Evolutionary conservation across 2,329 filamentous ascomycete genomes (phyloP), one percentile per base, ranked within the genome.

Genomic region (Fusarium sp.): DNA sequence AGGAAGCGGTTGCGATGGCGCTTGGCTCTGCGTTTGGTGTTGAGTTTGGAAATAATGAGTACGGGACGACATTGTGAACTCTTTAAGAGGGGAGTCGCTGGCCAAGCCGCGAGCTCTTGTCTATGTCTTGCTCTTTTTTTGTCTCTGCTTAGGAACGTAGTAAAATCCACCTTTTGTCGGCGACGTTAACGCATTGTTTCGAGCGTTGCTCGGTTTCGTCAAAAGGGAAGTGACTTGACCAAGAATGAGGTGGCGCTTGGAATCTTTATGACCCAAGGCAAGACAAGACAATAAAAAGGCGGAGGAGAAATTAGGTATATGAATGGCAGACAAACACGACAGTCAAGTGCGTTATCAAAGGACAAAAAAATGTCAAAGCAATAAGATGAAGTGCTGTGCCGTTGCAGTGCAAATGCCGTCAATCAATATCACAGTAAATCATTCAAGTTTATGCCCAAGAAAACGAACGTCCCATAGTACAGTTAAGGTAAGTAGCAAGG

Each of bases 31-130:
- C 30, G 66, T 70, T 44, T 69, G 70, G 40, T 72, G 65, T 38
- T 71, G 62, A 30, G 69, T 51, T 66, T 71, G 69, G 25, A 72
- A 72, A 58, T 87, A 85, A 77, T 88, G 86, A 70, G 84, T 82
- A 63, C 86, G 85, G 82, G 85, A 84, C 80, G 87, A 87, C 84
- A 88, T 90, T 74, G 74, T 72, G 73, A 72, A 70, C 66, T 69
- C 45, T 61, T 61, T 70, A 58, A 49, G 49, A 53, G 57, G 60
- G 64, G 67, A 63, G 65, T 70, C 61, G 65, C 72, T 54, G 65
- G 65, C 69, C 59, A 58, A 67, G 62, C 63, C 61, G 62, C 68
- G 54, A 58, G 60, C 64, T 67, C 65, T 65, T 62, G 61, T 62
- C 62, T 62, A 54, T 64, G 53, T 62, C 38, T 54, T 38, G 34